Percentiles rank a stretch among this genome's conserved stretches.
Evolutionary conservation across 169 alveolate genomes (phyloP).

Genomic region (Cryptosporidium ubiquitum): DNA sequence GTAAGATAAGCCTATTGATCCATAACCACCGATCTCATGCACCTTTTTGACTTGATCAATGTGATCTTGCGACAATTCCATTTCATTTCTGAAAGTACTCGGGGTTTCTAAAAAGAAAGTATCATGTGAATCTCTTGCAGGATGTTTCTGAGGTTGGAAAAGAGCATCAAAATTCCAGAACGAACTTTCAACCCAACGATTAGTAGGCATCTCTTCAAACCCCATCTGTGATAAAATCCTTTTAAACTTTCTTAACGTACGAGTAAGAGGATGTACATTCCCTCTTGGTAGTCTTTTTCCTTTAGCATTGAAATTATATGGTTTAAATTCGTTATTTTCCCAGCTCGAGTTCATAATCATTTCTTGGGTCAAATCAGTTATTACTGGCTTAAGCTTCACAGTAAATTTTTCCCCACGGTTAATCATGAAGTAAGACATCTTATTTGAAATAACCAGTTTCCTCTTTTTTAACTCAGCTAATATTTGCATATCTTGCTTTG

Average conservation of each 20-base stretch:
- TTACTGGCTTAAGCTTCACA: conserved; percentile 60
- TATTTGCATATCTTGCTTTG: conserved; percentile 10
- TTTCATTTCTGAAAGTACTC: conserved; percentile 75
- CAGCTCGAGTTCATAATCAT: conserved; percentile 85
- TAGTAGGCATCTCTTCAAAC: conserved; percentile 99
- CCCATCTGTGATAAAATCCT: conserved; percentile 90
- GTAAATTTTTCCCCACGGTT: conserved; percentile 74
- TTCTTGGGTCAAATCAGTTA: conserved; percentile 89
- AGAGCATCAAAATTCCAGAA: conserved; percentile 99
- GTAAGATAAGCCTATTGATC: conserved; percentile 98
- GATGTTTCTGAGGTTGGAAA: conserved; percentile 99
- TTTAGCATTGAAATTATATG: conserved; percentile 84
- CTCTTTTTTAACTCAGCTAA: conserved; percentile 79
- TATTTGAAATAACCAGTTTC: conserved; percentile 74
- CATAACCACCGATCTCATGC: conserved; percentile 95
- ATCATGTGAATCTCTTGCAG: conserved; percentile 99
- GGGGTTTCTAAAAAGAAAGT: conserved; percentile 94
- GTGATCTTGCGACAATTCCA: conserved; percentile 83
- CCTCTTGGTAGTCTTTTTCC: conserved; percentile 88
- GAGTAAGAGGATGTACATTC: conserved; percentile 90
- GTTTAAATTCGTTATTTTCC: conserved; percentile 86
- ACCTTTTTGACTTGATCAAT: conserved; percentile 91
- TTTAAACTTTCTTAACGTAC: conserved; percentile 88
- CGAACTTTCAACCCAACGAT: conserved; percentile 96
- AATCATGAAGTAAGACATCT: conserved; percentile 75